These are phyloP conservation scores for Monosporascus sp. DNA, from an alignment of 2,329 filamentous ascomycete genomes.

Conservation along the genomic window DNA sequence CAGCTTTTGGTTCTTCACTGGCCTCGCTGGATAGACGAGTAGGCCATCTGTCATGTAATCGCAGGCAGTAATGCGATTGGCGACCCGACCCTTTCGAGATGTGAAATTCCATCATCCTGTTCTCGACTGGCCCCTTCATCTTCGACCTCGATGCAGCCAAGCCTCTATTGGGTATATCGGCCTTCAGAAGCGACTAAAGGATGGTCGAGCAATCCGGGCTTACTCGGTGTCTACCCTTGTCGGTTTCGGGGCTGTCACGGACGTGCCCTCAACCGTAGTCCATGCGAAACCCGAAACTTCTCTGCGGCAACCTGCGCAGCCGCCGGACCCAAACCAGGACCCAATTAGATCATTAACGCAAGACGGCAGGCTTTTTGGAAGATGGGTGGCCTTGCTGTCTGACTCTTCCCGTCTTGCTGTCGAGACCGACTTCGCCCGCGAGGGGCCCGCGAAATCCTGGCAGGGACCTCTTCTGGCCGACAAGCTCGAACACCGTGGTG, in stretches of 20 bases:
- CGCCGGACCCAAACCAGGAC: slow-evolving; percentile 1
- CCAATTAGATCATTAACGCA: slow-evolving; percentile 10
- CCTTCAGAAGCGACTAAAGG: background rate
- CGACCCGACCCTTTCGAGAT: slow-evolving; percentile 24
- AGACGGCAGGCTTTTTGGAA: slow-evolving; percentile 16
- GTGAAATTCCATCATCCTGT: slow-evolving; percentile 23
- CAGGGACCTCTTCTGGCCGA: slow-evolving; percentile 20
- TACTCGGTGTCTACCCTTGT: slow-evolving; percentile 10
- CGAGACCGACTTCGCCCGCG: slow-evolving; percentile 27
- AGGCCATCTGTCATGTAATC: slow-evolving; percentile 18
- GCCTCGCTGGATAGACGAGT: background rate
- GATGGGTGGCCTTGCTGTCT: slow-evolving; percentile 21
- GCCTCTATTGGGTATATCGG: background rate
- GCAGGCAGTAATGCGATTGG: slow-evolving; percentile 29
- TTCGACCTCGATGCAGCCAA: slow-evolving; percentile 7
- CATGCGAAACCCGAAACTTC: slow-evolving; percentile 1
- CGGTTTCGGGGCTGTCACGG: slow-evolving; percentile 7
- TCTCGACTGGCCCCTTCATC: slow-evolving; percentile 11
- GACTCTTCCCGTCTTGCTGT: slow-evolving; percentile 21
- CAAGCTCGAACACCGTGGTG: slow-evolving; percentile 18
- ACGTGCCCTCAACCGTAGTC: slow-evolving; percentile 11
- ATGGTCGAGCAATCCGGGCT: slow-evolving; percentile 4
- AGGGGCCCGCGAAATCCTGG: slow-evolving; percentile 19
- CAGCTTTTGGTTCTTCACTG: background rate
- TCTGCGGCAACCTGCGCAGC: slow-evolving; percentile 1